These are phyloP conservation scores for Paramecium tetraurelia DNA, from an alignment of 73 alveolate species.

Conservation along the genomic window DNA sequence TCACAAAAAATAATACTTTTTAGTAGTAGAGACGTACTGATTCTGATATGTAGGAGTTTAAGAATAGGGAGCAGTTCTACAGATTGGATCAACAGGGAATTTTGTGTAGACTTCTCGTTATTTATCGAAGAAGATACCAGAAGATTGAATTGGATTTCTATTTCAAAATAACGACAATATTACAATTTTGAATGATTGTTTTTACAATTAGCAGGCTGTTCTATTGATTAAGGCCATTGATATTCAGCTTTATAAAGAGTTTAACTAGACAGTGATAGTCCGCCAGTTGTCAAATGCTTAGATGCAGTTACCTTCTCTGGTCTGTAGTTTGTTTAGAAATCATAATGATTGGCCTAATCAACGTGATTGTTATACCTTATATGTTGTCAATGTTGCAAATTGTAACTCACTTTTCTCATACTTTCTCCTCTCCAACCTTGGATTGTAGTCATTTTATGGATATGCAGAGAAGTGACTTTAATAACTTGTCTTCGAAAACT, in stretches of 20 bases:
- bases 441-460: neutral
- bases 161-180: neutral
- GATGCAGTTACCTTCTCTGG: neutral
- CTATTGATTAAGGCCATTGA: conserved; percentile 19
- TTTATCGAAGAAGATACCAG: conserved; percentile 15
- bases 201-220: neutral
- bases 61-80: neutral
- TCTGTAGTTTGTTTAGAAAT: neutral
- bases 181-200: conserved; percentile 21
- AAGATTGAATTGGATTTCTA: conserved; percentile 4
- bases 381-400: neutral
- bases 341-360: neutral
- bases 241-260: neutral
- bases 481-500: neutral
- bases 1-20: neutral
- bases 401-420: neutral
- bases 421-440: neutral
- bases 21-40: neutral
- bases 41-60: conserved; percentile 21
- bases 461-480: neutral
- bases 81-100: neutral
- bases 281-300: neutral
- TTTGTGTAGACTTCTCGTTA: neutral
- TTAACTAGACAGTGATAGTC: neutral
- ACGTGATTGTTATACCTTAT: neutral